These are phyloP conservation scores for Zygosaccharomyces sapae DNA, from an alignment of 1,139 yeast genomes.

Conservation along the genomic window DNA sequence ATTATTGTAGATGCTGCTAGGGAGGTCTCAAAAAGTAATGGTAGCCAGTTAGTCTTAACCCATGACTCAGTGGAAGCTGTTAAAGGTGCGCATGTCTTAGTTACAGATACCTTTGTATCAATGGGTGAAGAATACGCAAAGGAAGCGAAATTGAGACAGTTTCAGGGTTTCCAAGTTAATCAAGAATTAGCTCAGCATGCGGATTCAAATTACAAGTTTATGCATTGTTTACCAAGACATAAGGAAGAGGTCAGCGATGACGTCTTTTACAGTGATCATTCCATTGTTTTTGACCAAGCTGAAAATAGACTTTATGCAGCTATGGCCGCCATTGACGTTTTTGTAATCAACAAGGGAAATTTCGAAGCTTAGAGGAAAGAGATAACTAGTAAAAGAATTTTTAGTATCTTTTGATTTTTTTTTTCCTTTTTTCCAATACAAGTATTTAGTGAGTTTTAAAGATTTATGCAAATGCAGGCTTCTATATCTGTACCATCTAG, in stretches of 20 bases:
- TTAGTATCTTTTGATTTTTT: neutral
- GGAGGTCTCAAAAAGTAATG: constrained; percentile 49
- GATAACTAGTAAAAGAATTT: neutral
- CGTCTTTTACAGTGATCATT: constrained; percentile 77
- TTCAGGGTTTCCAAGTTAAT: constrained; percentile 81
- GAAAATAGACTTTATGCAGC: constrained; percentile 96
- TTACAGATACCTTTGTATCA: constrained; percentile 96
- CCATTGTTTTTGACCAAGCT: constrained; percentile 90
- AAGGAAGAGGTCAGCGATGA: constrained; percentile 91
- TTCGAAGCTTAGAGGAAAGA: constrained; percentile 25
- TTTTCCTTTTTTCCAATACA: neutral
- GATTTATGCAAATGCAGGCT: constrained; percentile 24
- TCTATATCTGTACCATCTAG: constrained; percentile 20
- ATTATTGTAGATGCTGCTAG: constrained; percentile 55
- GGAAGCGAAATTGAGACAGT: constrained; percentile 65
- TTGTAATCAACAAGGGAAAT: constrained; percentile 79
- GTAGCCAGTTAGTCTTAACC: constrained; percentile 56
- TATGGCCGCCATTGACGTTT: constrained; percentile 85
- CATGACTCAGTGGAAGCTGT: constrained; percentile 74
- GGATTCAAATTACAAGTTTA: constrained; percentile 71
- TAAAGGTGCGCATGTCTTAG: constrained; percentile 69
- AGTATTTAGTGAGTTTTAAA: constrained; percentile 9
- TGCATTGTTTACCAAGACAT: constrained; percentile 97
- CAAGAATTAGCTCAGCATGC: constrained; percentile 59
- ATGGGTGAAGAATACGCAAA: constrained; percentile 95